Evolutionary conservation across 352 stramenopile species (phyloP).

Genomic region (Paralagenidium karlingii): DNA sequence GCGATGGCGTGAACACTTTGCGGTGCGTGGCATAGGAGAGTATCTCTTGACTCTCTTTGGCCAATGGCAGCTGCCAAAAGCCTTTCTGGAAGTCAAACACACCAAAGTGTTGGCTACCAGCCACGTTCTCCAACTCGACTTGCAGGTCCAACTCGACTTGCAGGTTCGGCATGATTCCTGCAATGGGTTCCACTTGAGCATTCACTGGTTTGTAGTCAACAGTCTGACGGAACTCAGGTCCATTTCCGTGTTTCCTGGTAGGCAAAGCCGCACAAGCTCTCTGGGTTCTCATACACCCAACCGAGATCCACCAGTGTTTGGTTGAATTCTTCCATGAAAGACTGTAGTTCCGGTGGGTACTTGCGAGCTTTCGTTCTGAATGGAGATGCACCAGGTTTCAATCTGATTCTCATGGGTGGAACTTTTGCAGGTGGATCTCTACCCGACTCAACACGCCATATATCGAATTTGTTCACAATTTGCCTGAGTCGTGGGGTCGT

Average conservation of each 20-base stretch:
- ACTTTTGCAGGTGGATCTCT: slow-evolving; percentile 3
- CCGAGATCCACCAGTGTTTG: slow-evolving; percentile 2
- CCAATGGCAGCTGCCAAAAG: slow-evolving; percentile 1
- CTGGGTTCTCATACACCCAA: slow-evolving; percentile 2
- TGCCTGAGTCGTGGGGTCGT: neutral
- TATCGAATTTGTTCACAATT: slow-evolving; percentile 2
- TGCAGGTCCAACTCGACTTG: neutral
- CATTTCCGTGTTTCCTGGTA: slow-evolving; percentile 1
- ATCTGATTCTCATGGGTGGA: neutral
- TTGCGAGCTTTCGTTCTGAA: neutral
- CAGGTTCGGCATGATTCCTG: slow-evolving; percentile 1
- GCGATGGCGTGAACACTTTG: slow-evolving; percentile 9
- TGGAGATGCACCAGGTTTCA: neutral
- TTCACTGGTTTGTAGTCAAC: slow-evolving; percentile 4
- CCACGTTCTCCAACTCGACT: neutral
- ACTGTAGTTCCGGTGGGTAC: slow-evolving; percentile 1
- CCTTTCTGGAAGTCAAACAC: slow-evolving; percentile 1
- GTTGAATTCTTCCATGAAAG: slow-evolving; percentile 4
- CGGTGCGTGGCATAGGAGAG: slow-evolving; percentile 11
- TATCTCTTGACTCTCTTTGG: slow-evolving; percentile 1
- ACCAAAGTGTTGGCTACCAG: slow-evolving; percentile 1
- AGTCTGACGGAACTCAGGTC: slow-evolving; percentile 3
- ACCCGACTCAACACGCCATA: slow-evolving; percentile 1
- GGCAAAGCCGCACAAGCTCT: slow-evolving; percentile 2
- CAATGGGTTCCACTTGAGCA: neutral